These are phyloP conservation scores for Daldinia vernicosa DNA, from an alignment of 495 filamentous ascomycete species.

Conservation along the genomic window DNA sequence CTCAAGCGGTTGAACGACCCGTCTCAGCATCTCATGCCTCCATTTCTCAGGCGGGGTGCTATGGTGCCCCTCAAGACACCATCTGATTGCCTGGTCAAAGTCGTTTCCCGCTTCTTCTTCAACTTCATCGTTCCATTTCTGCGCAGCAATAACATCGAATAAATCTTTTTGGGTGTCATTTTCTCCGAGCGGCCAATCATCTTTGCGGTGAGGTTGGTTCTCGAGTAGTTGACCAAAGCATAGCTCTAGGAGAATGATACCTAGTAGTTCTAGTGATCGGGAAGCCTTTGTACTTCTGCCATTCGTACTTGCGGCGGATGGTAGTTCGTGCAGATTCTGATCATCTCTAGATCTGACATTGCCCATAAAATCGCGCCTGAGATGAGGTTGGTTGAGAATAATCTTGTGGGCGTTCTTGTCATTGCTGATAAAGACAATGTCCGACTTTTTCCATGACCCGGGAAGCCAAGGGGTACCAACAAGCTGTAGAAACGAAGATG, in stretches of 20 bases:
- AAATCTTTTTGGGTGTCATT: neutral
- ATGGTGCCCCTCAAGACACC: constrained; percentile 47
- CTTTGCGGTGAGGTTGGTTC: neutral
- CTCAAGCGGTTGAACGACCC: neutral
- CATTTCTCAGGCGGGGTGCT: neutral
- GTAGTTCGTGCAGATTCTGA: neutral
- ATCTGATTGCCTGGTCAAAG: constrained; percentile 48
- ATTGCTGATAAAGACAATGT: neutral
- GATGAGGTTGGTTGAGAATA: neutral
- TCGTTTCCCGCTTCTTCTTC: constrained; percentile 49
- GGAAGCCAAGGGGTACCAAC: neutral
- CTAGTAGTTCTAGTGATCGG: neutral
- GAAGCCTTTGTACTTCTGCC: neutral
- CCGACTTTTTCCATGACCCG: neutral
- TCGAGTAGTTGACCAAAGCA: neutral
- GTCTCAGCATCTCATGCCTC: neutral
- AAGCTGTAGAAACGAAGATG: neutral
- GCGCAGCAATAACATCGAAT: neutral
- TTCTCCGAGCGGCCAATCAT: neutral
- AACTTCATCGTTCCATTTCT: constrained; percentile 41
- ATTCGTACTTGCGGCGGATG: neutral
- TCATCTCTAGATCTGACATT: neutral
- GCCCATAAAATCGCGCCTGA: neutral
- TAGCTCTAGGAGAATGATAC: neutral
- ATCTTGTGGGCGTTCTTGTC: neutral